A percentile compares a stretch with the other conserved stretches of the same genome.
phyloP scores from a whole-genome alignment of 208 protist species.

The Wallacemonas collosoma region DNA sequence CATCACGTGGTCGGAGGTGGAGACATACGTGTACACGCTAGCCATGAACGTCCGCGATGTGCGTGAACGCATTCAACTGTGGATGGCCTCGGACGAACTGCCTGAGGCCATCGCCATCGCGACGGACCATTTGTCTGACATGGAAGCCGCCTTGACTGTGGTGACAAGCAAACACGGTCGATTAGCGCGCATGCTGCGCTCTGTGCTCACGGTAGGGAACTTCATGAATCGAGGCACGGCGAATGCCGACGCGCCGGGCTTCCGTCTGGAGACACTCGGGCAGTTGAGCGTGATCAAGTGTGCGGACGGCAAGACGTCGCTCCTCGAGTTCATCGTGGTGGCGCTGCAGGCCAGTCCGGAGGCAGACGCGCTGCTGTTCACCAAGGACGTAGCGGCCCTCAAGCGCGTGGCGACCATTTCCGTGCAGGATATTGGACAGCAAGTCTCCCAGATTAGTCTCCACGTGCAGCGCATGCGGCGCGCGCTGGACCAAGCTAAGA shows the following conservation, averaged over 20 bases:
- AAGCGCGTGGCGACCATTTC: constrained; percentile 31
- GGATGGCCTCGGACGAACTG: constrained; percentile 55
- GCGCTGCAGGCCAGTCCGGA: constrained; percentile 36
- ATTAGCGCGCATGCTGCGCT: constrained; percentile 55
- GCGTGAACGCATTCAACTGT: constrained; percentile 73
- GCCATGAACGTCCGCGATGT: constrained; percentile 55
- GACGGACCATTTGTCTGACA: constrained; percentile 38
- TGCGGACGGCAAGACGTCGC: constrained; percentile 72
- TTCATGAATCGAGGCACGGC: constrained; percentile 72
- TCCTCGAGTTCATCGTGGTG: constrained; percentile 67
- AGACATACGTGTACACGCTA: constrained; percentile 62
- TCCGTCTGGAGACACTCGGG: constrained; percentile 70
- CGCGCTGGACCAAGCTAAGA: constrained; percentile 57
- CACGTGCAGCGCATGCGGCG: constrained; percentile 76
- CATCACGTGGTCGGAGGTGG: constrained; percentile 62
- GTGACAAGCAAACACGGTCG: constrained; percentile 54
- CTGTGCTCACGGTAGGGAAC: constrained; percentile 65
- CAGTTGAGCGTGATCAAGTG: constrained; percentile 76
- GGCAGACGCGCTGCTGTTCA: constrained; percentile 46
- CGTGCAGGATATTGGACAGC: constrained; percentile 62
- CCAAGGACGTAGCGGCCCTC: constrained; percentile 56
- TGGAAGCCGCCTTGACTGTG: constrained; percentile 48
- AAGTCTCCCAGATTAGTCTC: constrained; percentile 64
- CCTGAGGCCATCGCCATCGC: constrained; percentile 40
- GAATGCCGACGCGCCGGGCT: constrained; percentile 63